Percentiles rank a stretch among this genome's conserved stretches.
Evolutionary conservation across 2,329 filamentous ascomycete species (phyloP).

Genomic region (Plenodomus lindquistii): DNA sequence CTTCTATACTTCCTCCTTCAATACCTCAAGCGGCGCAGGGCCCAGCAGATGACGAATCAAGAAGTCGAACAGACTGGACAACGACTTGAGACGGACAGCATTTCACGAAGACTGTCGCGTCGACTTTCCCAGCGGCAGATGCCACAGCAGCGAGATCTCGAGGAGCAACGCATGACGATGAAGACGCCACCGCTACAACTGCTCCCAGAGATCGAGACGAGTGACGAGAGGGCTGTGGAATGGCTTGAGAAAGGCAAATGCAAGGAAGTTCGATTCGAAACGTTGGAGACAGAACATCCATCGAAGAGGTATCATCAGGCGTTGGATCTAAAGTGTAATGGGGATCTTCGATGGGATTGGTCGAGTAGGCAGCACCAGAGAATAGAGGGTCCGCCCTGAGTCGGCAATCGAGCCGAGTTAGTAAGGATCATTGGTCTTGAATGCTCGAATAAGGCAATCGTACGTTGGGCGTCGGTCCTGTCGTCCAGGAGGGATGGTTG

Average conservation of each 20-base stretch:
- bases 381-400: background rate
- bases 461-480: no score
- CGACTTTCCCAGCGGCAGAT: conserved; percentile 7
- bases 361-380: background rate
- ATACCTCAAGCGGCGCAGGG: conserved; percentile 8
- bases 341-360: conserved; percentile 8
- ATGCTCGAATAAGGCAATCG: no score
- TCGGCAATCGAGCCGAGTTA: background rate
- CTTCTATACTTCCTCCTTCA: conserved; percentile 18
- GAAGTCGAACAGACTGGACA: background rate
- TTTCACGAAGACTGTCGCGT: conserved; percentile 6
- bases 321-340: conserved; percentile 2
- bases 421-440: no score
- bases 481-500: no score
- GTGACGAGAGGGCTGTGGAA: conserved; percentile 17
- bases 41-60: background rate
- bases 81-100: background rate
- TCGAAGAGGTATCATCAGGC: conserved; percentile 4
- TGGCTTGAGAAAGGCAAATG: conserved; percentile 21
- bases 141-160: conserved; percentile 6
- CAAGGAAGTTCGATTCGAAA: background rate
- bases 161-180: conserved; percentile 10
- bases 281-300: conserved; percentile 4
- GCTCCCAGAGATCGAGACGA: conserved; percentile 13
- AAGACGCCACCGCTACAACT: conserved; percentile 13